These are phyloP conservation scores for Saccharum spontaneum DNA, from an alignment of 176 grass and related monocot genomes.

Conservation along the genomic window DNA sequence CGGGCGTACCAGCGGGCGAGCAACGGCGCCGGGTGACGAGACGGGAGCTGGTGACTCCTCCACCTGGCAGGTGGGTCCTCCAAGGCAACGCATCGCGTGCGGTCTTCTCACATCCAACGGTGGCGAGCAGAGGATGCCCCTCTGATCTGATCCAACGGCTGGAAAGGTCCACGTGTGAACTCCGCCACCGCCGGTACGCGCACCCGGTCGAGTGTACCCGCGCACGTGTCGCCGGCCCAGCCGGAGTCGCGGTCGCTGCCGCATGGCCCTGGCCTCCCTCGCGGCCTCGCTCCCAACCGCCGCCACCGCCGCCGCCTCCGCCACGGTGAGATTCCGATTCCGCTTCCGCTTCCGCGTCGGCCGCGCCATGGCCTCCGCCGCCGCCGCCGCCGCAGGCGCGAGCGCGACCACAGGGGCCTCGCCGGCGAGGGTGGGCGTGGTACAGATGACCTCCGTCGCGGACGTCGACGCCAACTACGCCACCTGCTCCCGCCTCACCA, in stretches of 20 bases:
- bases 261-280: conserved; percentile 47
- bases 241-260: neutral
- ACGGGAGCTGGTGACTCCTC: too few relatives aligned
- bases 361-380: conserved; percentile 36
- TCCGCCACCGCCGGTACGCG: neutral
- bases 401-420: neutral
- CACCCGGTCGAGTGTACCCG: neutral
- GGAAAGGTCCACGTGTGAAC: neutral
- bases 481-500: conserved; percentile 80
- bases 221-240: neutral
- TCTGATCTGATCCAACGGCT: neutral
- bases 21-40: too few relatives aligned
- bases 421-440: conserved; percentile 65
- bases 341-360: neutral
- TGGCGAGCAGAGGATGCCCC: neutral
- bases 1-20: too few relatives aligned
- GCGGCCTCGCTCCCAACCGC: conserved; percentile 33
- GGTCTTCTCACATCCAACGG: neutral
- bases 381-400: neutral
- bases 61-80: neutral
- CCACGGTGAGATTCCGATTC: conserved; percentile 16
- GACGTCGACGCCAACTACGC: conserved; percentile 81
- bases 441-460: conserved; percentile 92
- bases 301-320: conserved; percentile 11
- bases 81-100: neutral